These are phyloP conservation scores for Pseudophaeomoniella oleicola DNA, from an alignment of 2,329 filamentous ascomycete genomes.

Conservation along the genomic window DNA sequence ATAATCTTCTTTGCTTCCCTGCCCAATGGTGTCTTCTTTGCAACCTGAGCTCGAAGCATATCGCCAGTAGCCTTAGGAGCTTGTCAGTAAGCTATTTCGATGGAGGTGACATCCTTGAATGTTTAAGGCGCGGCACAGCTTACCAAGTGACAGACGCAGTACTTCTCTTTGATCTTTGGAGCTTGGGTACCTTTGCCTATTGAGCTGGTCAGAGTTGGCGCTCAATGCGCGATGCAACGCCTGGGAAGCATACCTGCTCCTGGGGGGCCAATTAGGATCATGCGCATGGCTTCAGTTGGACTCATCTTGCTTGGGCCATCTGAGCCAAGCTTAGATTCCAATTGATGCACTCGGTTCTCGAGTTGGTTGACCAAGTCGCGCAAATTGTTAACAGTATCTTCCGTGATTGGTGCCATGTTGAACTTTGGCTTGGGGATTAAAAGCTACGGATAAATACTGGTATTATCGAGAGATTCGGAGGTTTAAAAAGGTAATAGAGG, in stretches of 20 bases:
- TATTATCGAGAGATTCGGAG: no score
- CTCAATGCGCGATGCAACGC: constrained; percentile 2
- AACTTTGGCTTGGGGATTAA: no score
- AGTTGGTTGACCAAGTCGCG: constrained; percentile 72
- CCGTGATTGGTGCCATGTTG: constrained; percentile 77
- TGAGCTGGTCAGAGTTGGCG: constrained; percentile 7
- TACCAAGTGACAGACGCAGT: constrained; percentile 93
- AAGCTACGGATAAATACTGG: no score
- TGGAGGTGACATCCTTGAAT: no score
- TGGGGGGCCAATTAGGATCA: constrained; percentile 95
- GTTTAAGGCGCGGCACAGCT: constrained; percentile 22
- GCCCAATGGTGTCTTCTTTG: constrained; percentile 89
- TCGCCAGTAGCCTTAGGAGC: constrained; percentile 73
- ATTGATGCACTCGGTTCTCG: constrained; percentile 69
- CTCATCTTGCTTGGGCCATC: constrained; percentile 37
- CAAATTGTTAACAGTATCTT: constrained; percentile 65
- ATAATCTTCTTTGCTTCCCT: constrained; percentile 99
- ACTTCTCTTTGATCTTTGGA: constrained; percentile 95
- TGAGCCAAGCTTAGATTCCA: constrained; percentile 58
- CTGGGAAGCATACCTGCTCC: constrained; percentile 63
- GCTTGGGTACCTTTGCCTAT: constrained; percentile 97
- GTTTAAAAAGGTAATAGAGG: no score
- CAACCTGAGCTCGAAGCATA: constrained; percentile 96
- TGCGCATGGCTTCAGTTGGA: constrained; percentile 57
- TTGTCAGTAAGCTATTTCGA: constrained; percentile 5